Percentiles rank a stretch among this genome's conserved stretches.
Conservation (phyloP, 768 basidiomycete genomes). For the Omphalotus guepiniiformis region DNA sequence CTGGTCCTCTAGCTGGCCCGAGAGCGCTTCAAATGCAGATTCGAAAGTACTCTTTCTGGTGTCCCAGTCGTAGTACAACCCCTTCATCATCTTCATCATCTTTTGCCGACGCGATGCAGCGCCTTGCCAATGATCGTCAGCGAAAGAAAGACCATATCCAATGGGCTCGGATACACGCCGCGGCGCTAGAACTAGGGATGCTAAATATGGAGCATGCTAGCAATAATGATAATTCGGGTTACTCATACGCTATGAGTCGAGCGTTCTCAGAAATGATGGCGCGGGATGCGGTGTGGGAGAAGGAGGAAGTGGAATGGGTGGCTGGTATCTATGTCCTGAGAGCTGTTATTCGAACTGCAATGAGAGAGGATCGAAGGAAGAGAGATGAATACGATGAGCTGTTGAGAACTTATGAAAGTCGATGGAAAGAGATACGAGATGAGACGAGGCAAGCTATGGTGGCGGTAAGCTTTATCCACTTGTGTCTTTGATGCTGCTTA, state of each 20-base stretch:
- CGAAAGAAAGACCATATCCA: constrained; percentile 61
- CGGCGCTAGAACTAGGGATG: constrained; percentile 57
- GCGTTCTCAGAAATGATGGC: constrained; percentile 57
- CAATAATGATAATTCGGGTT: constrained; percentile 37
- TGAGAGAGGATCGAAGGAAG: constrained; percentile 42
- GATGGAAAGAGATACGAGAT: constrained; percentile 71
- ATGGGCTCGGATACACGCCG: constrained; percentile 64
- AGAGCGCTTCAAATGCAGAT: constrained; percentile 57
- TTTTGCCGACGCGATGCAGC: constrained; percentile 57
- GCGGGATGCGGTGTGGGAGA: constrained; percentile 63
- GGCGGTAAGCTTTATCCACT: constrained; percentile 34
- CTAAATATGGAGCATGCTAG: constrained; percentile 37
- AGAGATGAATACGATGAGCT: constrained; percentile 53
- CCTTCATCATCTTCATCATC: constrained; percentile 23
- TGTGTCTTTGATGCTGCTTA: not conserved
- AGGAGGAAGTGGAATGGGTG: constrained; percentile 66
- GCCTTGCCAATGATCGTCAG: constrained; percentile 56
- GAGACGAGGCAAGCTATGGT: constrained; percentile 60
- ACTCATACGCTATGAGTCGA: constrained; percentile 39
- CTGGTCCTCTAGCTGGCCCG: constrained; percentile 52
- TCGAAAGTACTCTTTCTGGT: constrained; percentile 54
- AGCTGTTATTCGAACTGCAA: constrained; percentile 52
- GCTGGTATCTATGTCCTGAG: constrained; percentile 57
- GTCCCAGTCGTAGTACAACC: constrained; percentile 24
- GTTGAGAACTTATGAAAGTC: constrained; percentile 52